phyloP scores from a whole-genome alignment of 495 filamentous ascomycete genomes.

The Jackrogersella multiformis region DNA sequence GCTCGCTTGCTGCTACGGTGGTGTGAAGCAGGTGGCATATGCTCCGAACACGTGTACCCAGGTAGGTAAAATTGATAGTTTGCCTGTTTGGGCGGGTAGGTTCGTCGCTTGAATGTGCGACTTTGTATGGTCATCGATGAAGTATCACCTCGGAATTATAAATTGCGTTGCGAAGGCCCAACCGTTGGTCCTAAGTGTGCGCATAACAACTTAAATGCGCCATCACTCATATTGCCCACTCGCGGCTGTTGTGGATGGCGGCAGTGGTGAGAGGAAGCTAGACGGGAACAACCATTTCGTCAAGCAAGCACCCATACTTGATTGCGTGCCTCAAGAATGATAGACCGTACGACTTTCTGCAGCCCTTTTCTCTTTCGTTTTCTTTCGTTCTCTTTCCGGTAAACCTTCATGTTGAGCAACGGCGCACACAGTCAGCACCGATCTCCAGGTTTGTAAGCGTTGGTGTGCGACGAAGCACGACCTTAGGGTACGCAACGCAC shows the following conservation, averaged over 20 bases:
- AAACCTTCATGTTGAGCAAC: neutral
- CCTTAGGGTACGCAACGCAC: neutral
- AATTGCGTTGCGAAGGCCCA: constrained; percentile 1
- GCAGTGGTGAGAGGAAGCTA: neutral
- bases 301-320: neutral
- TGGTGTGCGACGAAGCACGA: constrained; percentile 9
- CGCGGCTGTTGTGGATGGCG: neutral
- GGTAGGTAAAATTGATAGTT: no score
- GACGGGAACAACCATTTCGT: neutral
- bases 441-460: neutral
- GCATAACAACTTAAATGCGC: no score
- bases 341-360: neutral
- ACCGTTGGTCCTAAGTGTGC: neutral
- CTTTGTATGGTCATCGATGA: neutral
- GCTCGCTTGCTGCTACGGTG: constrained; percentile 3
- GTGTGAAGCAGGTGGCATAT: neutral
- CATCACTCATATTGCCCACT: no score
- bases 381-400: neutral
- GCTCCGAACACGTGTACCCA: no score
- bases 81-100: constrained; percentile 6
- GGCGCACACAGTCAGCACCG: neutral
- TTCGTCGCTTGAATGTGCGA: constrained; percentile 1
- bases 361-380: neutral
- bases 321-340: neutral
- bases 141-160: neutral